Evolutionary conservation across 176 grass and related monocot genomes (phyloP).

Genomic region (Coix lacrymajobi): DNA sequence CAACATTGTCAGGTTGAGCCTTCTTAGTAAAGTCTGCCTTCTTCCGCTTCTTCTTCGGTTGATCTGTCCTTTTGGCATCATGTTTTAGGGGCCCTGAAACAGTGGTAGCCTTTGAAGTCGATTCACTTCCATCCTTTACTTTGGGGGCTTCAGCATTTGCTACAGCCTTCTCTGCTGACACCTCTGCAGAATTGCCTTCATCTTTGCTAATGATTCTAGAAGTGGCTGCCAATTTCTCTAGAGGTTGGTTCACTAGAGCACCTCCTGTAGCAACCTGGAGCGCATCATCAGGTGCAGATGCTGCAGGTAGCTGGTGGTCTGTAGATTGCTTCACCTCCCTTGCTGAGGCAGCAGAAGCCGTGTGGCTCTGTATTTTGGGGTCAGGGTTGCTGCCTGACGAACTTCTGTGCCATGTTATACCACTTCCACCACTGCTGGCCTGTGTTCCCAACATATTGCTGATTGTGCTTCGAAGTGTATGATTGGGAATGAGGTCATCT

Average conservation of each 20-base stretch:
- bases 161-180: conserved; percentile 15
- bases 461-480: conserved; percentile 45
- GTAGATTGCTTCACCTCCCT: conserved; percentile 11
- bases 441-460: conserved; percentile 41
- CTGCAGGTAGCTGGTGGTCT: conserved; percentile 16
- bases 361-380: conserved; percentile 14
- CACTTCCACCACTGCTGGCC: conserved; percentile 14
- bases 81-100: conserved; percentile 13
- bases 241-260: neutral
- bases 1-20: conserved; percentile 17
- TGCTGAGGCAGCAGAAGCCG: conserved; percentile 28
- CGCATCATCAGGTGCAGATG: conserved; percentile 10
- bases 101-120: neutral
- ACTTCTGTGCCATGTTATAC: conserved; percentile 40
- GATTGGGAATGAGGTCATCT: conserved; percentile 63
- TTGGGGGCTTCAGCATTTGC: conserved; percentile 1
- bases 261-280: neutral
- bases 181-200: conserved; percentile 27
- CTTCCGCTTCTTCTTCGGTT: conserved; percentile 35
- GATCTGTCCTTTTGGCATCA: conserved; percentile 10
- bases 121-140: conserved; percentile 18
- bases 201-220: conserved; percentile 18
- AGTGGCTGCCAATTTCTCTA: conserved; percentile 8
- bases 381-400: conserved; percentile 39
- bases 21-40: conserved; percentile 26